A percentile compares a stretch with the other conserved stretches of the same genome.
These are phyloP conservation scores for Santalum album DNA, from an alignment of 164 flowering plant species.

Conservation along the genomic window DNA sequence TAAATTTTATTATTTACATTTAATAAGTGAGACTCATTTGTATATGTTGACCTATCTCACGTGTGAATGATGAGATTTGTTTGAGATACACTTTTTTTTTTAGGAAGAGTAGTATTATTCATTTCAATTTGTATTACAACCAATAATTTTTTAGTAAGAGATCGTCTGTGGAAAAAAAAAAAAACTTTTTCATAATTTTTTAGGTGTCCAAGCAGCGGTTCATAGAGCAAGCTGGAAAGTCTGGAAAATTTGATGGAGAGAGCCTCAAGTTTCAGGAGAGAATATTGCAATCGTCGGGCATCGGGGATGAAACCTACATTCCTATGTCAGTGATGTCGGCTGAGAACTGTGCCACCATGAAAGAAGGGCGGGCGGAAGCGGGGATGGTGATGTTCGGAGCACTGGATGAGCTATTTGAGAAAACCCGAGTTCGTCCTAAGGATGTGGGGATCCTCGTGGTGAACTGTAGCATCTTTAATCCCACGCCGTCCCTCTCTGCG, in stretches of 20 bases:
- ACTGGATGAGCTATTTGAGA: conserved; percentile 80
- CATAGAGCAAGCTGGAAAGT: conserved; percentile 49
- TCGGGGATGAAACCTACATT: conserved; percentile 82
- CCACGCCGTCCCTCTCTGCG: conserved; percentile 92
- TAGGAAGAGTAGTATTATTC: no score
- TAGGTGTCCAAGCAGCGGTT: conserved; percentile 65
- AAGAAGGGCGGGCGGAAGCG: conserved; percentile 82
- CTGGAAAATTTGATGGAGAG: conserved; percentile 62
- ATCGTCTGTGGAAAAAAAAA: no score
- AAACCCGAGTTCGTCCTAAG: conserved; percentile 59
- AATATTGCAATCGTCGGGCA: conserved; percentile 63
- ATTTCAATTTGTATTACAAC: no score
- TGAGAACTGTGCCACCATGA: conserved; percentile 63
- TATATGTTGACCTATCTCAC: no score
- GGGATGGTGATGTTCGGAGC: conserved; percentile 77
- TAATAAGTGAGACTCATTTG: no score
- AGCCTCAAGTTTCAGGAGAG: conserved; percentile 57
- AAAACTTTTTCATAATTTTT: no score
- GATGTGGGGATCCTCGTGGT: conserved; percentile 83
- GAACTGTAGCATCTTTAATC: conserved; percentile 89
- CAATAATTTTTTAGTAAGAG: no score
- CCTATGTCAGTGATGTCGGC: conserved; percentile 44
- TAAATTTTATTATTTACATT: no score
- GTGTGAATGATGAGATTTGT: no score
- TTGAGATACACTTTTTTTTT: no score